Evolutionary conservation across 202 grass and related monocot genomes (phyloP).

Genomic region (Alloteropsis angusta): DNA sequence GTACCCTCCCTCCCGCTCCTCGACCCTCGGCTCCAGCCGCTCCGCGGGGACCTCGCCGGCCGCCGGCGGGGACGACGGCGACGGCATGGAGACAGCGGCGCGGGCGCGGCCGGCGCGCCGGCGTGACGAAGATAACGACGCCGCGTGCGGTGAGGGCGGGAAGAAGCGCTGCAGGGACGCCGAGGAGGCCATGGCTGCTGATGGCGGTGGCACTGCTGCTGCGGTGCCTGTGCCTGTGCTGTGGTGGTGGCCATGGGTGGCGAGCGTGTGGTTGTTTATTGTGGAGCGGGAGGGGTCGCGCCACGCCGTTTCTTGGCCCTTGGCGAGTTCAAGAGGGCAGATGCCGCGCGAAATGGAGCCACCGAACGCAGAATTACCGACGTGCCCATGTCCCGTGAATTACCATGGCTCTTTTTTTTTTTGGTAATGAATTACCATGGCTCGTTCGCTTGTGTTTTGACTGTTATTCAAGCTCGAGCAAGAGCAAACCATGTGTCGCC

Average conservation of each 20-base stretch:
- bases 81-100: slow-evolving; percentile 2
- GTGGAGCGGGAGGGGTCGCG: slow-evolving; percentile 14
- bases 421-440: too few relatives aligned
- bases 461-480: too few relatives aligned
- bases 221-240: not conserved
- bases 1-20: slow-evolving; percentile 50
- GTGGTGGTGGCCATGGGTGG: slow-evolving; percentile 34
- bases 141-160: slow-evolving; percentile 13
- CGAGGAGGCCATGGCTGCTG: slow-evolving; percentile 55
- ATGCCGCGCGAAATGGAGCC: slow-evolving; percentile 13
- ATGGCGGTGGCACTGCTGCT: not conserved
- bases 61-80: slow-evolving; percentile 6
- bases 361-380: slow-evolving; percentile 2
- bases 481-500: too few relatives aligned
- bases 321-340: slow-evolving; percentile 39
- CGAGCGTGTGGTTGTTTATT: slow-evolving; percentile 34
- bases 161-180: slow-evolving; percentile 62
- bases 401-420: too few relatives aligned
- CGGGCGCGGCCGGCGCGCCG: not conserved
- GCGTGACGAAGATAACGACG: not conserved
- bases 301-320: slow-evolving; percentile 26
- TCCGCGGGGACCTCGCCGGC: slow-evolving; percentile 8
- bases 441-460: not conserved
- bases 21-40: slow-evolving; percentile 66
- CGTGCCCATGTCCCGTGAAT: slow-evolving; percentile 1